phyloP scores from a whole-genome alignment of 352 stramenopile genomes.

The Pilasporangium apinafurcum region DNA sequence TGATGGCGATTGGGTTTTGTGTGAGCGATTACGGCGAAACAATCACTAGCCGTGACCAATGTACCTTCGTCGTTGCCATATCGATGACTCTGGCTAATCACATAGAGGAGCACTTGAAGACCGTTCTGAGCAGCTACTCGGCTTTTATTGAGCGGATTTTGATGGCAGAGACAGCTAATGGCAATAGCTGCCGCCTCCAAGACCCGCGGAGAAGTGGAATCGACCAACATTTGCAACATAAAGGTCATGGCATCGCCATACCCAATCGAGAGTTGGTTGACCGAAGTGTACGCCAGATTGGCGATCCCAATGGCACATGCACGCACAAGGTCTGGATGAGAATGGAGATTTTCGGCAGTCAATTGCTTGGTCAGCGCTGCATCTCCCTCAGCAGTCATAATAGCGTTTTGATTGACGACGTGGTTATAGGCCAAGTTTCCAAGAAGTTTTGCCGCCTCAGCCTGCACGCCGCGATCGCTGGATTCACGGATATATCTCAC shows the following conservation, averaged over 20 bases:
- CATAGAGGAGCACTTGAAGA: conserved; percentile 63
- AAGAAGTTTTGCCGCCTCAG: conserved; percentile 55
- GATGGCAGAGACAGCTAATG: conserved; percentile 50
- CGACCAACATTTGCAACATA: conserved; percentile 56
- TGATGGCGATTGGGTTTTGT: conserved; percentile 37
- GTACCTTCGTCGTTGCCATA: conserved; percentile 23
- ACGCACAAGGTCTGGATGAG: conserved; percentile 24
- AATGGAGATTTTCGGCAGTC: conserved; percentile 21
- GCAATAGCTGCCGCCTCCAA: conserved; percentile 40
- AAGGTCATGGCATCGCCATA: conserved; percentile 61
- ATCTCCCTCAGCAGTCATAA: conserved; percentile 58
- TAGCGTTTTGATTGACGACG: conserved; percentile 59
- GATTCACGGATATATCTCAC: conserved; percentile 51
- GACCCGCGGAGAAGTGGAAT: conserved; percentile 28
- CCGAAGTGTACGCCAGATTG: conserved; percentile 59
- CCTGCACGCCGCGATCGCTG: conserved; percentile 20
- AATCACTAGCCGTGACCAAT: conserved; percentile 45
- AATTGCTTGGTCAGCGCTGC: conserved; percentile 22
- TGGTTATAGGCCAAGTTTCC: conserved; percentile 65
- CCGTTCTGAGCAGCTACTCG: conserved; percentile 58
- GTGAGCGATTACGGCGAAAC: conserved; percentile 36
- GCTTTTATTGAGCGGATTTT: conserved; percentile 61
- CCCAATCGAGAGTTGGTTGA: conserved; percentile 71
- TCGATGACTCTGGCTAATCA: conserved; percentile 25
- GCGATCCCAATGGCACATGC: conserved; percentile 47